Evolutionary conservation across 192 early-diverging fungal species (phyloP), one percentile per base, ranked within the genome.

Genomic region (Backusella australiensis): DNA sequence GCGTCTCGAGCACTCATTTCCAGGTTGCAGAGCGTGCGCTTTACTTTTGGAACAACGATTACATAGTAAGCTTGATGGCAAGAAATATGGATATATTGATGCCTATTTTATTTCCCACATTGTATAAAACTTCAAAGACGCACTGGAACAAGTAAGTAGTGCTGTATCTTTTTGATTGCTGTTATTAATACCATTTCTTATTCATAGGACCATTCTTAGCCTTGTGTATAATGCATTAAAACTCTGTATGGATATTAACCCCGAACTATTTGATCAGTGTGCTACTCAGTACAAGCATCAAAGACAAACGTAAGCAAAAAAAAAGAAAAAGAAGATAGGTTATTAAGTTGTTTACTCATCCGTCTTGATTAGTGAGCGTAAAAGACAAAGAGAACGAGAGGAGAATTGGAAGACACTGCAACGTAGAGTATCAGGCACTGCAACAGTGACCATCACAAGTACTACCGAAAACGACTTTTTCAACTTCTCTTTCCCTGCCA

Each of bases 31-130:
- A 99, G 83, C 89, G 98, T 76, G 96, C 98, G 15, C 86, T 99
- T 34, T 95, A 93, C 73, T 97, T 94, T 84, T 99, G 98, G 98
- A 98, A 97, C 85, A 99, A 98, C 81, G 96, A 96, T 79, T 98
- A 97, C 78, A 96, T 98, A 86, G 95, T 96, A 74, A 96, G 91
- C 78, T 81, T 99, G 84, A 96, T 99, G 77, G 91, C 91, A 19
- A 96, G 97, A 75, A 97, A 99, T 85, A 94, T 94, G 39, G 85
- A 87, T 69, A 90, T 92, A 44, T 93, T 99, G 42, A 82, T 99
- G 75, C 98, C 98, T 14, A 96, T 99, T 75, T 92, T 97, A 87
- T 97, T 98, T 75, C 91, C 96, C 11, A 91, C 95, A 12, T 89
- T 99, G 32, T 98, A 96, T 79, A 90, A 93, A 41, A 97, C 97